Evolutionary conservation across 1,284 basidiomycete species (phyloP).

Genomic region (Ceratobasidium sp.): DNA sequence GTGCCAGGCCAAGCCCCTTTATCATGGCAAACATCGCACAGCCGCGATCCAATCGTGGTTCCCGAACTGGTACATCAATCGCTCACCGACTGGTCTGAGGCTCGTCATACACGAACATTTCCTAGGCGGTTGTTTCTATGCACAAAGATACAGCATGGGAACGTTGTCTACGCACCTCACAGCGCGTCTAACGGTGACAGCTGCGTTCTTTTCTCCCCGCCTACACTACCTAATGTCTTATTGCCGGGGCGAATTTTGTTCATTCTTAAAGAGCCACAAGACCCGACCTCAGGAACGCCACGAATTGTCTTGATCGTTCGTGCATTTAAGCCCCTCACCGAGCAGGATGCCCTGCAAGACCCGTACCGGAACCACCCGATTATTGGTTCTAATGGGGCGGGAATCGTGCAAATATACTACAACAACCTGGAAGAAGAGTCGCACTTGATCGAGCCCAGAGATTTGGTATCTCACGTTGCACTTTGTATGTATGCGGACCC

Average conservation of each 20-base stretch:
- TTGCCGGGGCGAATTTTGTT: neutral
- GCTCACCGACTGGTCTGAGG: neutral
- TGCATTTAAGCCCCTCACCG: neutral
- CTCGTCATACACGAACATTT: neutral
- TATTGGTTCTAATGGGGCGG: neutral
- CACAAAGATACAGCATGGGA: neutral
- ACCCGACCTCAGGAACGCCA: too few species aligned
- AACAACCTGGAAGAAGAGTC: neutral
- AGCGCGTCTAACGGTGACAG: neutral
- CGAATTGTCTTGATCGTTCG: neutral
- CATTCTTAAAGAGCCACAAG: neutral
- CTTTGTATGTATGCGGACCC: neutral
- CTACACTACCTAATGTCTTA: neutral
- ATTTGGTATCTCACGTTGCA: neutral
- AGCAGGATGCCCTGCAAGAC: neutral
- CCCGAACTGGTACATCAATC: neutral
- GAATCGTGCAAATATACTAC: neutral
- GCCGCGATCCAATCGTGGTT: neutral
- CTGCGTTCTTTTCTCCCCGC: neutral
- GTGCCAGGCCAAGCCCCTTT: neutral
- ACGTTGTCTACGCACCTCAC: neutral
- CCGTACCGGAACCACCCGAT: slow-evolving; percentile 7
- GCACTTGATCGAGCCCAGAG: neutral
- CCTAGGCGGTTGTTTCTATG: neutral
- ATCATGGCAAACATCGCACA: neutral